Base-by-base conservation (phyloP, 192 early-diverging fungal genomes). In the Fimicolochytrium jonesii region DNA sequence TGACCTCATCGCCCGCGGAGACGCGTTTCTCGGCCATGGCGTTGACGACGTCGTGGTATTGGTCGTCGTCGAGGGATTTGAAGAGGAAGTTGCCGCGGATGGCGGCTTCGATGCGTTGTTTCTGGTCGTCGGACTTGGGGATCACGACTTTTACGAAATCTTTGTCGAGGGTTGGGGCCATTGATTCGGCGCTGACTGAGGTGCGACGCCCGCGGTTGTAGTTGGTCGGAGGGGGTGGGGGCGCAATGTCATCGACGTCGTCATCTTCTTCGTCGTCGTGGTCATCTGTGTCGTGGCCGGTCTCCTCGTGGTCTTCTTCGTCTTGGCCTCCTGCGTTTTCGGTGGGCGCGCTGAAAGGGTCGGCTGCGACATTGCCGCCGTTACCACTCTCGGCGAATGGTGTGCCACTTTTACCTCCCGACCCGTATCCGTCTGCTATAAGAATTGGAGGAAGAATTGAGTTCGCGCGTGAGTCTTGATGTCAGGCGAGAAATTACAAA, bases 171-270 rank as follows among this genome's bases (percentile, higher is more conserved):
- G 89, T 84, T 9, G 96, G 96, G 18, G 92, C 88, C 88, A 97
- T 96, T 35, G 93, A 94, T 75, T 99, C 94, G 22, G 96, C 94
- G 32, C 86, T 89, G 66, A 97, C 93, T 20, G 93, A 95, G 26
- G 93, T 91, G 47, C 96, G 90, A 25, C 94, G 88, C 7, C 88
- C 91, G 11, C 91, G 83, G 71, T 93, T 92, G 58, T 91, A 86
- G 64, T 78, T 84, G 31, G 81, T 63, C 44, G 86, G 81, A 45
- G 80, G 74, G 26, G 84, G 78, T 22, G 81, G 76, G 29, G 81
- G 78, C 28, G 61, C n/a, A 18, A 63, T 52, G 4, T 56, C 56
- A 23, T 65, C 56, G 17, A 67, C 75, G 56, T 84, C 85, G 43
- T 80, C 82, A 41, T 83, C 88, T 18, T 69, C 75, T 6, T 64